phyloP scores from a whole-genome alignment of 345 rosid genomes.

The Arabidopsis arenosa region DNA sequence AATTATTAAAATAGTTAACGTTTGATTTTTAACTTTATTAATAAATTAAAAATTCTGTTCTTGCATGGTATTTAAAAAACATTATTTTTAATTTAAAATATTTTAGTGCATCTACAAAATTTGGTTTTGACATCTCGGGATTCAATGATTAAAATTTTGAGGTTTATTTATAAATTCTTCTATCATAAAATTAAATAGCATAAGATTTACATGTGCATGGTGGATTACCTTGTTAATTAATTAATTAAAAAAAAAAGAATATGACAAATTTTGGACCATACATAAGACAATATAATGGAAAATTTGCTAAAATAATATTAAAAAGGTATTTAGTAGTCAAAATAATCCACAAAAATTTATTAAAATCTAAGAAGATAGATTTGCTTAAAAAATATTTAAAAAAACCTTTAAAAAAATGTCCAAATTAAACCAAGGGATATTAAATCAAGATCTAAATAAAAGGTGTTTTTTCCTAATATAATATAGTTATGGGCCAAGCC shows the following conservation, averaged over 20 bases:
- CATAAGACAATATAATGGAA: neutral
- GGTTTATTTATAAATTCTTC: too few relatives aligned
- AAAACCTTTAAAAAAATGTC: neutral
- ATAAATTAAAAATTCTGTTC: too few relatives aligned
- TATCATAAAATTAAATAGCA: too few relatives aligned
- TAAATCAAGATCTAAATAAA: neutral
- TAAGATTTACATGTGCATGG: too few relatives aligned
- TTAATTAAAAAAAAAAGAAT: neutral
- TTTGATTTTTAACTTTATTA: too few relatives aligned
- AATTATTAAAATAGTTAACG: too few relatives aligned
- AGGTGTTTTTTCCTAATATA: neutral
- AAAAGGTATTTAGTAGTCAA: neutral
- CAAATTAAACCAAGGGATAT: neutral
- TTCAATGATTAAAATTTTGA: too few relatives aligned
- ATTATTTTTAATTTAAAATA: too few relatives aligned
- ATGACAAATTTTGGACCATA: neutral
- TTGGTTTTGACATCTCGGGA: too few relatives aligned
- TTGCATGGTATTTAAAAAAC: too few relatives aligned
- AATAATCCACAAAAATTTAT: neutral
- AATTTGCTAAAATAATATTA: neutral
- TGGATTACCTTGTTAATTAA: too few relatives aligned
- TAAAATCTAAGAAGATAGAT: neutral
- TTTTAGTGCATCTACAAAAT: too few relatives aligned
- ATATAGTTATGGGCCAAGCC: slow-evolving; percentile 22
- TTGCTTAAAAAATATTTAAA: neutral